These are phyloP conservation scores for Phytophthora ohioensis DNA, from an alignment of 352 stramenopile genomes.

Conservation along the genomic window DNA sequence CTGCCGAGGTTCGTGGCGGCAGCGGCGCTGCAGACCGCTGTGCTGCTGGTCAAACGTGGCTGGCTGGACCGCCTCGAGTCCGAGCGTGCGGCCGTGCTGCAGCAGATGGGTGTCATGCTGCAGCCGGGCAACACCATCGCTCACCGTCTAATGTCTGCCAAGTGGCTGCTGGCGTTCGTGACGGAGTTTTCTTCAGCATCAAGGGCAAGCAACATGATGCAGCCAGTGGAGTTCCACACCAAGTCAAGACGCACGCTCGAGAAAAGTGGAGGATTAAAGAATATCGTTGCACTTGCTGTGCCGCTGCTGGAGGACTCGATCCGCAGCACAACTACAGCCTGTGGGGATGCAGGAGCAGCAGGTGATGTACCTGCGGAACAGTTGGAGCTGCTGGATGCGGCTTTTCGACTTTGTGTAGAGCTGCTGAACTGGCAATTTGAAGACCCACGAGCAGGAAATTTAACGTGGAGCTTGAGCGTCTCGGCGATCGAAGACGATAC, in stretches of 20 bases:
- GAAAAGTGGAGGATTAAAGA: conserved; percentile 60
- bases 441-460: conserved; percentile 62
- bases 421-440: conserved; percentile 84
- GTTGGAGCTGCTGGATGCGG: conserved; percentile 77
- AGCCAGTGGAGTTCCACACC: conserved; percentile 87
- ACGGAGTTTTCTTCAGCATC: conserved; percentile 88
- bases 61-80: conserved; percentile 73
- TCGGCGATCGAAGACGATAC: conserved; percentile 42
- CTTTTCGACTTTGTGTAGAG: conserved; percentile 81
- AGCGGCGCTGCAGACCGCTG: conserved; percentile 72
- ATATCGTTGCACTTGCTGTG: conserved; percentile 69
- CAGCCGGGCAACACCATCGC: conserved; percentile 35
- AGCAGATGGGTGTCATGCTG: conserved; percentile 82
- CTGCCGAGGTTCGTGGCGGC: conserved; percentile 70
- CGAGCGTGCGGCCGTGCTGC: conserved; percentile 66
- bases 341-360: conserved; percentile 37
- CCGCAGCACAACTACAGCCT: conserved; percentile 60
- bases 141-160: conserved; percentile 72
- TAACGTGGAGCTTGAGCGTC: conserved; percentile 71
- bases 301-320: conserved; percentile 80
- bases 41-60: conserved; percentile 83
- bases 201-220: conserved; percentile 78
- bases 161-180: conserved; percentile 87
- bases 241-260: conserved; percentile 71
- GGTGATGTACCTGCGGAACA: conserved; percentile 63